phyloP scores from a whole-genome alignment of 2,329 filamentous ascomycete species.

The Macrophomina phaseolina region DNA sequence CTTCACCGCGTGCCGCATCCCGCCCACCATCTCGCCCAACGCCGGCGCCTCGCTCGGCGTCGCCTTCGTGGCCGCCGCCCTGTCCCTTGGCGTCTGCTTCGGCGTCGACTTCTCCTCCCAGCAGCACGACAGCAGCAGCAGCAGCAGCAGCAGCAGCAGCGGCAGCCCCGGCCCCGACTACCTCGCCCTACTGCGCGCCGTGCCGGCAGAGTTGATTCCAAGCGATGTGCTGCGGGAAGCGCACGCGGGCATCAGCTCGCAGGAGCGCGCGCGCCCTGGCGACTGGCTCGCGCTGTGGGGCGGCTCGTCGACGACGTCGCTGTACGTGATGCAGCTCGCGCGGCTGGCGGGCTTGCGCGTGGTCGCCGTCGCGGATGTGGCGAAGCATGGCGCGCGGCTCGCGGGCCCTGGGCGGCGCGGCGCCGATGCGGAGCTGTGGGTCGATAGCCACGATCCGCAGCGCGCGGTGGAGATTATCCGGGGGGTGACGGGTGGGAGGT shows the following conservation, averaged over 20 bases:
- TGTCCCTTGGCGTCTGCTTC: slow-evolving; percentile 54
- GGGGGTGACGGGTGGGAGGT: neutral
- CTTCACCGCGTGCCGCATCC: slow-evolving; percentile 69
- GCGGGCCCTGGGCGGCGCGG: neutral
- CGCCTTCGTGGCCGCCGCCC: neutral
- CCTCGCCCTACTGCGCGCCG: slow-evolving; percentile 53
- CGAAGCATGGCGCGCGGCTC: slow-evolving; percentile 59
- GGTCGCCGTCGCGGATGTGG: slow-evolving; percentile 69
- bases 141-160: slow-evolving; percentile 35
- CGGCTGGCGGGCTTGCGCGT: slow-evolving; percentile 69
- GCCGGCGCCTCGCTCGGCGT: neutral
- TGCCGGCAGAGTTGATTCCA: slow-evolving; percentile 59
- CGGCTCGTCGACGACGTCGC: slow-evolving; percentile 68
- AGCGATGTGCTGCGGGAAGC: slow-evolving; percentile 68
- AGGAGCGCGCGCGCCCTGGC: slow-evolving; percentile 62
- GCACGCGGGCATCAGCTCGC: slow-evolving; percentile 58
- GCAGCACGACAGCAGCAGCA: slow-evolving; percentile 22
- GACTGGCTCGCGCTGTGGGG: slow-evolving; percentile 80
- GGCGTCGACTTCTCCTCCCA: slow-evolving; percentile 64
- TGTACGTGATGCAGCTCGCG: slow-evolving; percentile 70
- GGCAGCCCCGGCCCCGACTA: slow-evolving; percentile 62
- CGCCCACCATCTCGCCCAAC: slow-evolving; percentile 37
- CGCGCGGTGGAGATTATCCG: slow-evolving; percentile 19
- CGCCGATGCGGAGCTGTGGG: slow-evolving; percentile 6
- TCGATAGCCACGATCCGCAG: slow-evolving; percentile 11